These are phyloP conservation scores for Exophiala aquamarina DNA, from an alignment of 2,329 filamentous ascomycete species.

Conservation along the genomic window DNA sequence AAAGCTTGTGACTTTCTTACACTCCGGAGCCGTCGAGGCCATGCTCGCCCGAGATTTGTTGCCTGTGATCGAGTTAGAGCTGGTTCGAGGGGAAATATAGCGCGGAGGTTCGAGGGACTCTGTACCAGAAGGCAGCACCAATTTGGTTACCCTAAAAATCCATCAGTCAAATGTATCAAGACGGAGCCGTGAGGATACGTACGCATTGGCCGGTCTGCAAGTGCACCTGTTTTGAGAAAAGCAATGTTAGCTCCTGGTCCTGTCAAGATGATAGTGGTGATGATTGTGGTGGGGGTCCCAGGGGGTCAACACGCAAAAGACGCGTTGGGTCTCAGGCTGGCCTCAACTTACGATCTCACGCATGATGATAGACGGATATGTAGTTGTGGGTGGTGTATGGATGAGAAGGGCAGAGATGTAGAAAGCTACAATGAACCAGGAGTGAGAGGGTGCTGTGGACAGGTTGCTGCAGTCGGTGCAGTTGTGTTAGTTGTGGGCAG, in stretches of 20 bases:
- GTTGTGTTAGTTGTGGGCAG: constrained; percentile 12
- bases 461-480: constrained; percentile 4
- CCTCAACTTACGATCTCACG: constrained; percentile 68
- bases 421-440: constrained; percentile 3
- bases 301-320: constrained; percentile 29
- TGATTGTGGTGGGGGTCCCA: constrained; percentile 12
- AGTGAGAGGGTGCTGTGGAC: constrained; percentile 4
- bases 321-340: constrained; percentile 34
- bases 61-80: constrained; percentile 56
- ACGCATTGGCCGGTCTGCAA: constrained; percentile 99
- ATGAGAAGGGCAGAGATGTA: constrained; percentile 11
- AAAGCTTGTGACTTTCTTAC: constrained; percentile 53
- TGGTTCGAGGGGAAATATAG: background rate
- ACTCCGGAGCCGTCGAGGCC: constrained; percentile 96
- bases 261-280: constrained; percentile 11
- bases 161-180: constrained; percentile 33
- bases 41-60: constrained; percentile 85
- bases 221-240: constrained; percentile 72
- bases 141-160: constrained; percentile 93
- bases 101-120: constrained; percentile 7
- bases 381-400: background rate
- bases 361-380: constrained; percentile 52
- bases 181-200: constrained; percentile 45
- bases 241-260: constrained; percentile 57
- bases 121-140: constrained; percentile 97